Evolutionary conservation across 1,139 yeast genomes (phyloP), one percentile per base, ranked within the genome.

Genomic region (Arxiozyma heterogenica): DNA sequence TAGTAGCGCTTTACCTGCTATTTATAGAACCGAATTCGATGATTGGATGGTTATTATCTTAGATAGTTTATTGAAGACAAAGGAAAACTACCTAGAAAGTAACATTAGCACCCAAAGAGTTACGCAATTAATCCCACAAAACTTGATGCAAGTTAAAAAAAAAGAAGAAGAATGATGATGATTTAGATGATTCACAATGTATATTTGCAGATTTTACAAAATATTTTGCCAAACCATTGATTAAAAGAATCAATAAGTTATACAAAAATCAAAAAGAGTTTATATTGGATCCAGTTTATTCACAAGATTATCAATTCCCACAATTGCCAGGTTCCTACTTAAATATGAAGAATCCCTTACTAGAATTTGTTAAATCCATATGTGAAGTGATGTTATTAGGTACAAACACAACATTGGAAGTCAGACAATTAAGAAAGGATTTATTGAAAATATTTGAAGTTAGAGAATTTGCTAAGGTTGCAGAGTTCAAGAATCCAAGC

Each of bases 31-130:
- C 15, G 98, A 94, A 65, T 89, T 93, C 73, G 87, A 84, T 53
- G 94, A 85, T 61, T 93, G 97, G 96, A 73, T 88, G 50, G 74
- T 84, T 48, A 81, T 89, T 58, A 84, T 88, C 63, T 71, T 91
- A 62, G 94, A 88, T 64, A 75, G 86, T 2, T 74, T 93, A 60
- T 75, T 83, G 45, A 81, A 81, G 55, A 73, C 74, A 51, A 86
- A 87, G 64, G 71, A 71, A 20, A 57, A 58, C 7, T 65, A 58
- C 42, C 53, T 62, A 15, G 76, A 75, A 20, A 73, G 73, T 1
- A 71, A 75, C 2, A 74, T 71, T 12, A 66, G 70, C 3, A 80
- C 87, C 0, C 86, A 83, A 51, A 74, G 94, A 60, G 75, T 75
- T 8, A 86, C 94, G 0, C 95, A 86, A 65, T 71, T 86, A 27